Base-by-base conservation (phyloP, 805 yeast genomes). In the Diddensiella santjacobensis region DNA sequence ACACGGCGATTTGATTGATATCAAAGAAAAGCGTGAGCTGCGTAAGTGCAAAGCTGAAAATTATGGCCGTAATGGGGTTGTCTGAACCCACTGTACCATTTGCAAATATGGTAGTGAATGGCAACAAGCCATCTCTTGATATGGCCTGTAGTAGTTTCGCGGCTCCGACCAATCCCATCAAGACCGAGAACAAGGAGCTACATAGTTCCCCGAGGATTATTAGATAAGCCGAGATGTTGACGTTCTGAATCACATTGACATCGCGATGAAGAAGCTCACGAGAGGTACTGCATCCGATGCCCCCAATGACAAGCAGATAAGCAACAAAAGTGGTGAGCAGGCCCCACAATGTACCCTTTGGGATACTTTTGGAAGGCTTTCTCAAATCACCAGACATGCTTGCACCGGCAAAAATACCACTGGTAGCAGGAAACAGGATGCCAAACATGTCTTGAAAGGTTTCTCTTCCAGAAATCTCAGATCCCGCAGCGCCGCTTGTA, bases 321-420 rank as follows among this genome's bases (percentile, higher is more conserved):
- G 87, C 78, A 2, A 74, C 56, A 61, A 93, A 89, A 0, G 98
- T 90, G 33, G 88, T 68, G 3, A 80, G 56, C 5, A 91, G 69
- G 0, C 98, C 99, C 72, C 82, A 79, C 22, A 93, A 66, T 0
- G 99, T 93, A n/a, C 99, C 99, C 51, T 77, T 75, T 0, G 99
- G 99, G 40, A 93, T 93, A 1, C 95, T 80, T 58, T 78, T 80
- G 0, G 96, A 87, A 0, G 99, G 99, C 47, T 77, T 81, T 48
- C 77, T 71, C 53, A 93, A 73, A 58, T 89, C 96, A 17, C 99
- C 98, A 36, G 96, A 88, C 99, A 93, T 93, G 20, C 96, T 86
- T 1, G 99, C 97, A 15, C 99, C 99, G 2, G 99, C 98, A 66
- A 93, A 84, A 22, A 93, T 90, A 49, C 99, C 99, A 4, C 98